These are phyloP conservation scores for Cetraspora pellucida DNA, from an alignment of 192 early-diverging fungal genomes.

Conservation along the genomic window DNA sequence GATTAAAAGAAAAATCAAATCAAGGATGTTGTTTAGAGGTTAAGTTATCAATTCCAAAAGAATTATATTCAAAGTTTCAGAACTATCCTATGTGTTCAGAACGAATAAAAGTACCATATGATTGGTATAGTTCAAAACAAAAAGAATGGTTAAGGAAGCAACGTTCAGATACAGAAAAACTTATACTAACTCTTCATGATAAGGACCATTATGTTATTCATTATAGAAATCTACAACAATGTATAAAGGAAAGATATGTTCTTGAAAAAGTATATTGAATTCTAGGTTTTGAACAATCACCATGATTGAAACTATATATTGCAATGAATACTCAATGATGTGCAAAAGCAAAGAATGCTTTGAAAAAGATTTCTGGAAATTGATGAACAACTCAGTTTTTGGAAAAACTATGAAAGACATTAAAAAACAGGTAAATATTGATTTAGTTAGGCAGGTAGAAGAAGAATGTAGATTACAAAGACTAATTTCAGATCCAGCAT, in stretches of 20 bases:
- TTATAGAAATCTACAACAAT: slow-evolving; percentile 26
- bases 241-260: neutral
- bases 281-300: slow-evolving; percentile 19
- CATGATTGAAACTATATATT: neutral
- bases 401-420: slow-evolving; percentile 29
- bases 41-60: slow-evolving; percentile 28
- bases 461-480: slow-evolving; percentile 18
- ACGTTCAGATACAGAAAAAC: slow-evolving; percentile 21
- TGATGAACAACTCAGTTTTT: slow-evolving; percentile 33
- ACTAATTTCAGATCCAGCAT: slow-evolving; percentile 26
- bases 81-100: slow-evolving; percentile 21
- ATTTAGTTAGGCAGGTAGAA: slow-evolving; percentile 18
- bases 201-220: slow-evolving; percentile 22
- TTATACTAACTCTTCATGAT: slow-evolving; percentile 3
- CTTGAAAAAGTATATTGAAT: slow-evolving; percentile 19
- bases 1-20: slow-evolving; percentile 8
- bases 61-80: neutral
- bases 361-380: slow-evolving; percentile 30
- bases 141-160: neutral
- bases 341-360: slow-evolving; percentile 32
- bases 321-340: slow-evolving; percentile 19
- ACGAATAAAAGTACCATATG: slow-evolving; percentile 15
- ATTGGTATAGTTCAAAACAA: slow-evolving; percentile 2
- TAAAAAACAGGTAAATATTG: neutral
- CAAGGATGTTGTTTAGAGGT: slow-evolving; percentile 30